Percentiles rank a stretch among this genome's conserved stretches.
Evolutionary conservation across 2,329 filamentous ascomycete genomes (phyloP).

Genomic region (Diplodia scrobiculata): DNA sequence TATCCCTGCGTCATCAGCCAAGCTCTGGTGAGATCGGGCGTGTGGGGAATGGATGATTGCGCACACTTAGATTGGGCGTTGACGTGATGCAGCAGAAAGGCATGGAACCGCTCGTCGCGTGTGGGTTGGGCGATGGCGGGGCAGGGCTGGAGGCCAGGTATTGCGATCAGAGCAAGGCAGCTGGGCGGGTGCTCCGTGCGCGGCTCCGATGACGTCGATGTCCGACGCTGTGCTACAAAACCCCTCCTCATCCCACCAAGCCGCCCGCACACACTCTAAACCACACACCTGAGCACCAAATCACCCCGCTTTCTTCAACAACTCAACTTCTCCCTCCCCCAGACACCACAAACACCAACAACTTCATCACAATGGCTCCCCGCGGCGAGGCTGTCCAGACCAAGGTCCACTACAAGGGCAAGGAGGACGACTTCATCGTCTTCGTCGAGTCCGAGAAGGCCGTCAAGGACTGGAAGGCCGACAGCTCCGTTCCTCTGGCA

Average conservation of each 20-base stretch:
- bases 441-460: constrained; percentile 63
- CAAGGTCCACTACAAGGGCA: constrained; percentile 87
- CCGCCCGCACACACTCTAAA: constrained; percentile 13
- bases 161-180: constrained; percentile 26
- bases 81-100: constrained; percentile 29
- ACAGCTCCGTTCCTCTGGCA: constrained; percentile 75
- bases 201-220: constrained; percentile 26
- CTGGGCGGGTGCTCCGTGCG: constrained; percentile 17
- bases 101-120: constrained; percentile 2
- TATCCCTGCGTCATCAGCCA: constrained; percentile 20
- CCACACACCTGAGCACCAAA: constrained; percentile 15
- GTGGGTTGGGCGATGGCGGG: constrained; percentile 12
- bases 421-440: constrained; percentile 68
- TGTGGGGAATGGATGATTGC: constrained; percentile 12
- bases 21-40: background rate
- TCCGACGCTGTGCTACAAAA: constrained; percentile 27
- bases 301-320: constrained; percentile 3
- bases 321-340: constrained; percentile 1
- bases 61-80: constrained; percentile 12
- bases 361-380: constrained; percentile 39
- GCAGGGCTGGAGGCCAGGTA: constrained; percentile 27
- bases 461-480: constrained; percentile 78
- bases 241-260: constrained; percentile 26
- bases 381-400: constrained; percentile 60
- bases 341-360: constrained; percentile 10